A percentile compares a stretch with the other conserved stretches of the same genome.
phyloP scores from a whole-genome alignment of 495 filamentous ascomycete genomes.

The Penicillium coffeae region DNA sequence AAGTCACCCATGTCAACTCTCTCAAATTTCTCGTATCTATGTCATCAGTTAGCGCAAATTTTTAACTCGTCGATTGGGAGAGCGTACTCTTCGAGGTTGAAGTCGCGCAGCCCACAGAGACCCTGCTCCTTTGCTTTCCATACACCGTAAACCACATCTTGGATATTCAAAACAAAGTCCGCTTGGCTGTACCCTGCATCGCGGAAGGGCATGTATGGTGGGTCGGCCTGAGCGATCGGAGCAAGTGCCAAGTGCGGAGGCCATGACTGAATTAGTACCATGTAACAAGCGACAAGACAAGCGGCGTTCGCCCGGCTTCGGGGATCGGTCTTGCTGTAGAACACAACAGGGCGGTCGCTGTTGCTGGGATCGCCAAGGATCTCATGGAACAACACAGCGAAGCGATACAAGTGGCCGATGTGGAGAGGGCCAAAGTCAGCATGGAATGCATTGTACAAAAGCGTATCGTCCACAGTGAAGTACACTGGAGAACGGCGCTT shows the following conservation, averaged over 20 bases:
- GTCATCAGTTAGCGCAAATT: constrained; percentile 18
- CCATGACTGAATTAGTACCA: constrained; percentile 98
- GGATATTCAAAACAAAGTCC: constrained; percentile 88
- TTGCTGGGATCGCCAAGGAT: constrained; percentile 83
- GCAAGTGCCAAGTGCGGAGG: constrained; percentile 97
- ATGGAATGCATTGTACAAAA: constrained; percentile 97
- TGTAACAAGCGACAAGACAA: constrained; percentile 92
- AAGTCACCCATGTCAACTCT: constrained; percentile 98
- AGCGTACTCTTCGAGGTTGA: constrained; percentile 85
- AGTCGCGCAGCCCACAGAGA: constrained; percentile 80
- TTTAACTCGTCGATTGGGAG: background rate
- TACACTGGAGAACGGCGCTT: constrained; percentile 71
- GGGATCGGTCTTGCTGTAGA: constrained; percentile 89
- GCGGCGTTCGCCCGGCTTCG: constrained; percentile 95
- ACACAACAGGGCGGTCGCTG: constrained; percentile 80
- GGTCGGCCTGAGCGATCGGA: constrained; percentile 91
- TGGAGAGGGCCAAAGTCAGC: constrained; percentile 97
- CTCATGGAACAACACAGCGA: constrained; percentile 91
- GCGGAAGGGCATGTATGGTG: constrained; percentile 96
- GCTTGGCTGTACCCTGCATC: constrained; percentile 98
- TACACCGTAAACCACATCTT: constrained; percentile 96
- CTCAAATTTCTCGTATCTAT: constrained; percentile 85
- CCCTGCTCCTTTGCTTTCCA: constrained; percentile 98
- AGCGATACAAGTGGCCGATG: constrained; percentile 94
- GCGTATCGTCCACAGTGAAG: constrained; percentile 88